Evolutionary conservation across 2,329 filamentous ascomycete genomes (phyloP).

Genomic region (Byssochlamys sp.): DNA sequence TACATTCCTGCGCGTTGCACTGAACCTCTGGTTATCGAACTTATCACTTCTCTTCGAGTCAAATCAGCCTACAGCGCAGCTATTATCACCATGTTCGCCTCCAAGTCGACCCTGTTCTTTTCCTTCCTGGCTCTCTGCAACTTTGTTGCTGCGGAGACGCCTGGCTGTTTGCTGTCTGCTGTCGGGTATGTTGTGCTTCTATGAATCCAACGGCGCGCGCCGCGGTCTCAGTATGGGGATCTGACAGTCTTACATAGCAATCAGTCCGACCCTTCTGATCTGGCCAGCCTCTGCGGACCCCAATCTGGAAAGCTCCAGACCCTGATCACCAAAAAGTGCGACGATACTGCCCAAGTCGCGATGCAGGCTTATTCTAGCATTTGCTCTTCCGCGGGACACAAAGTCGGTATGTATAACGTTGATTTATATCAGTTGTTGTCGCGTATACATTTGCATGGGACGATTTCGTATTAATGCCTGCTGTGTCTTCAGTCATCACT

Average conservation of each 20-base stretch:
- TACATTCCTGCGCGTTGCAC: not conserved
- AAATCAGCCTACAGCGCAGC: slow-evolving; percentile 33
- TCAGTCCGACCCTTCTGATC: slow-evolving; percentile 27
- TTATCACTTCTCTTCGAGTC: not conserved
- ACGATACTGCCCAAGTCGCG: slow-evolving; percentile 21
- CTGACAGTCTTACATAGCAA: slow-evolving; percentile 21
- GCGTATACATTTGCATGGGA: not conserved
- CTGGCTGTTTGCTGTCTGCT: slow-evolving; percentile 43
- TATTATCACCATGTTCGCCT: not conserved
- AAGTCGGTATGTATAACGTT: slow-evolving; percentile 28
- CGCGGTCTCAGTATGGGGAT: not conserved
- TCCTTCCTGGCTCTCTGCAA: slow-evolving; percentile 38
- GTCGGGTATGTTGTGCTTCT: slow-evolving; percentile 37
- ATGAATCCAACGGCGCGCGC: not conserved
- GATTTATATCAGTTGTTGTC: not conserved
- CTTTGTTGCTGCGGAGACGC: slow-evolving; percentile 35
- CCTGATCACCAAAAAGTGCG: slow-evolving; percentile 28
- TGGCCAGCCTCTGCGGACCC: slow-evolving; percentile 30
- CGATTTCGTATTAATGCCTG: slow-evolving; percentile 3
- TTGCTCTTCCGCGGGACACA: slow-evolving; percentile 31
- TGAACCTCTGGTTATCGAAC: not conserved
- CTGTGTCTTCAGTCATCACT: slow-evolving; percentile 5
- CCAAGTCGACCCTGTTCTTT: slow-evolving; percentile 34
- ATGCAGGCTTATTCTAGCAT: slow-evolving; percentile 30
- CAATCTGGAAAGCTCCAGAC: slow-evolving; percentile 26